Evolutionary conservation across 352 stramenopile genomes (phyloP).

Genomic region (Globisporangium nodosum): DNA sequence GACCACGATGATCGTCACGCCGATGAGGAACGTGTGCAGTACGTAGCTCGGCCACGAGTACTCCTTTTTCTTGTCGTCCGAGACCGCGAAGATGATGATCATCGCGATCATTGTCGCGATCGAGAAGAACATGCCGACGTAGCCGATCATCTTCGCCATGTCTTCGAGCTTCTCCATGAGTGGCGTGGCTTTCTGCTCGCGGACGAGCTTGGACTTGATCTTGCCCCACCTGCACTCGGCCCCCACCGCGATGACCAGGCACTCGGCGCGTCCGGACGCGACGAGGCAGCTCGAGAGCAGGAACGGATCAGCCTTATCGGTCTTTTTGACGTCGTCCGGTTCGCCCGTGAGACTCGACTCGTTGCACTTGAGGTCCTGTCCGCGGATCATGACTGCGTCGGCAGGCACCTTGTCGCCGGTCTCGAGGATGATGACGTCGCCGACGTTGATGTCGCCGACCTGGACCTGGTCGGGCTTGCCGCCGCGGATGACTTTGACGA

Average conservation of each 20-base stretch:
- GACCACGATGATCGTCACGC: slow-evolving; percentile 93
- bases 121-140: slow-evolving; percentile 80
- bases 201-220: slow-evolving; percentile 89
- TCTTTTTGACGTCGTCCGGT: slow-evolving; percentile 91
- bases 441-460: slow-evolving; percentile 72
- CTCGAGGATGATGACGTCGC: slow-evolving; percentile 90
- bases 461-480: slow-evolving; percentile 61
- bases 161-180: slow-evolving; percentile 91
- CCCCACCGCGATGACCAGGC: slow-evolving; percentile 82
- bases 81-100: slow-evolving; percentile 76
- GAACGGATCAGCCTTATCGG: slow-evolving; percentile 61
- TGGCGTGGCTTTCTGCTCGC: slow-evolving; percentile 85
- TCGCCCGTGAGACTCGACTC: slow-evolving; percentile 96
- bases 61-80: slow-evolving; percentile 49
- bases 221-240: slow-evolving; percentile 82
- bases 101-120: slow-evolving; percentile 84
- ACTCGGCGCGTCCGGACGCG: slow-evolving; percentile 63
- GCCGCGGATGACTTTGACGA: slow-evolving; percentile 73
- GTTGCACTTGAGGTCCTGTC: slow-evolving; percentile 92
- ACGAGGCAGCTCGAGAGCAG: slow-evolving; percentile 85
- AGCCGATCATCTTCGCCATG: slow-evolving; percentile 89
- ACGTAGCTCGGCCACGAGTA: slow-evolving; percentile 78
- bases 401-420: slow-evolving; percentile 93
- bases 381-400: slow-evolving; percentile 91
- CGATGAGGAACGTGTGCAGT: slow-evolving; percentile 93